phyloP scores from a whole-genome alignment of 768 basidiomycete species.

The Neoboletus subvelutipes region DNA sequence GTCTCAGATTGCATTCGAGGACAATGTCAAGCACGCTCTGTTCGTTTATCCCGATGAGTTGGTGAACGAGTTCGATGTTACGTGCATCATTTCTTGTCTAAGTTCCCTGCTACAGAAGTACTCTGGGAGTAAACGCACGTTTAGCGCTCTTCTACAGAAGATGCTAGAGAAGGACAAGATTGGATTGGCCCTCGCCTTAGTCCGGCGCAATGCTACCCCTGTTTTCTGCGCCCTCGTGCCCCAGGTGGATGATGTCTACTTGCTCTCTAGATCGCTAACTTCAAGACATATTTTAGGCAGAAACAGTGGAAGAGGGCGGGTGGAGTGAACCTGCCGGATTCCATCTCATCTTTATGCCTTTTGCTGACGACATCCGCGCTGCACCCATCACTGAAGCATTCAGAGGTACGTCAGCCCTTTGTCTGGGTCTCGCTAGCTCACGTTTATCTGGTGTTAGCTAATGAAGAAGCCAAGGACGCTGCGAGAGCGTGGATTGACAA shows the following conservation, averaged over 20 bases:
- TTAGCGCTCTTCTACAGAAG: conserved; percentile 80
- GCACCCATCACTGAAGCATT: conserved; percentile 67
- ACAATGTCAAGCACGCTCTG: conserved; percentile 87
- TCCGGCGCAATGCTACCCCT: conserved; percentile 71
- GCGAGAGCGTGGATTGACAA: conserved; percentile 78
- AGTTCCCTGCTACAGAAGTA: conserved; percentile 48
- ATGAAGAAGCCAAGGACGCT: conserved; percentile 61
- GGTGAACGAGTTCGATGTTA: conserved; percentile 41
- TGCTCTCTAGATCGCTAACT: not conserved
- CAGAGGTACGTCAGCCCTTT: conserved; percentile 47
- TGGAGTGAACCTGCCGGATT: conserved; percentile 87
- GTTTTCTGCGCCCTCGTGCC: conserved; percentile 84
- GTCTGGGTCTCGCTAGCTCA: not conserved
- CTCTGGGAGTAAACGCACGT: conserved; percentile 90
- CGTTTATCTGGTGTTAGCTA: conserved; percentile 46
- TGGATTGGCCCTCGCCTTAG: conserved; percentile 70
- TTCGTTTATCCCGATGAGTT: conserved; percentile 93
- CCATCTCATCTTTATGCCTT: conserved; percentile 91
- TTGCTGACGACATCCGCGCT: conserved; percentile 88
- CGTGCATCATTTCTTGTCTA: not conserved
- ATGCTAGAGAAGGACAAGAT: conserved; percentile 82
- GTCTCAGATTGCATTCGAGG: conserved; percentile 70
- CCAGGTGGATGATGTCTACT: conserved; percentile 51
- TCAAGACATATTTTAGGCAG: conserved; percentile 47
- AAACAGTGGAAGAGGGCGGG: conserved; percentile 66